Evolutionary conservation across 2,329 filamentous ascomycete genomes (phyloP), one percentile per base, ranked within the genome.

Genomic region (Trichothecium roseum): DNA sequence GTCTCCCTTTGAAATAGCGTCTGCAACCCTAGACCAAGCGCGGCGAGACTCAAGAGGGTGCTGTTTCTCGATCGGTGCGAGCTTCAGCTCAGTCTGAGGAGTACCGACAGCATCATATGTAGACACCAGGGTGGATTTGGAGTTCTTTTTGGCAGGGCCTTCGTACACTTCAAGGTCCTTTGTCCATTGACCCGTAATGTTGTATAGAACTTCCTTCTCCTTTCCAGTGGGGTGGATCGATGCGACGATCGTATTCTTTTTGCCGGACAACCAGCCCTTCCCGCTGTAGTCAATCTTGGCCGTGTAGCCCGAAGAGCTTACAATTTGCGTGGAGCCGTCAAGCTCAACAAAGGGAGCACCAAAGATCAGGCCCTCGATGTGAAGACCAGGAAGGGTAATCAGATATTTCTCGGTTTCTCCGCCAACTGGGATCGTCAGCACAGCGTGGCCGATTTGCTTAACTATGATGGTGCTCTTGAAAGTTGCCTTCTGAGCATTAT

Each of bases 401-500:
- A 95, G 72, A 64, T 93, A 93, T 45, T 74, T 78, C 54, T 91
- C 84, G 18, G 59, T 59, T 20, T 63, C 48, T 32, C 45, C 40
- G 8, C 51, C 42, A 24, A 60, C 44, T 9, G 83, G 81, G 40
- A 95, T 64, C 34, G 84, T 83, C 43, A 89, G 71, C 24, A 93
- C 66, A 28, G 88, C 88, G 53, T 95, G 88, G 26, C 89, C 89
- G 47, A 93, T 81, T 63, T 94, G 86, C 69, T 93, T 94, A 53
- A 98, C 82, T 51, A 89, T 83, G 58, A 96, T 95, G 30, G 89
- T 94, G 47, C 82, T 81, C 42, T 83, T 84, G 61, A 98, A 95
- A 13, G 86, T 93, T 4, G 89, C 88, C 59, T 94, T 96, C 55
- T 96, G 91, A 13, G 84, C 89, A 52, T 96, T 95, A 65, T 94